Evolutionary conservation across 108 stramenopile genomes (phyloP).

Genomic region (Pseudonitzschia pungens): DNA sequence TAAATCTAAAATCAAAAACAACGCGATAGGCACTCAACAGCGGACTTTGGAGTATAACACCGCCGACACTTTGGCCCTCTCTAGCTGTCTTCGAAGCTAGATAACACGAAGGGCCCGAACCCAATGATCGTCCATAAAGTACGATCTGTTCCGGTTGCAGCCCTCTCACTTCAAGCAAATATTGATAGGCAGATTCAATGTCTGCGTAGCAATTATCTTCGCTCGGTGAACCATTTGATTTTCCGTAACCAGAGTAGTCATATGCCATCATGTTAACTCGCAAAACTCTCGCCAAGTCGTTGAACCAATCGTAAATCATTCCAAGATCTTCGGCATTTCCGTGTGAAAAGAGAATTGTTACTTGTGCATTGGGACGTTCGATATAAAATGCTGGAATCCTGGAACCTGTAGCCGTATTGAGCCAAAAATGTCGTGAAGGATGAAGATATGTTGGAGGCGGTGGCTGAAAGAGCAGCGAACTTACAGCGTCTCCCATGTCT

Average conservation of each 20-base stretch:
- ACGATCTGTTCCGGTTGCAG: conserved; percentile 88
- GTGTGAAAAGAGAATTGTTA: conserved; percentile 91
- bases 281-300: conserved; percentile 78
- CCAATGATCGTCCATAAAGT: conserved; percentile 86
- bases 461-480: conserved; percentile 88
- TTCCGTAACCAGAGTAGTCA: conserved; percentile 93
- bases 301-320: conserved; percentile 95
- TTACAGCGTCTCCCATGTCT: conserved; percentile 81
- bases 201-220: conserved; percentile 89
- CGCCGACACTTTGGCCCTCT: conserved; percentile 83
- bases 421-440: conserved; percentile 89
- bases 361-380: conserved; percentile 78
- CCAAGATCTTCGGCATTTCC: conserved; percentile 94
- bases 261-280: conserved; percentile 96
- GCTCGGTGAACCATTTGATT: conserved; percentile 69
- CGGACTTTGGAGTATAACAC: conserved; percentile 93
- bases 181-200: conserved; percentile 92
- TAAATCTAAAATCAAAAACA: conserved; percentile 93
- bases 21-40: conserved; percentile 92
- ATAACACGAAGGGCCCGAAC: conserved; percentile 94
- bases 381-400: conserved; percentile 89
- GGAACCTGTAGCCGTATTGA: conserved; percentile 63
- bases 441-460: conserved; percentile 87
- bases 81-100: conserved; percentile 83
- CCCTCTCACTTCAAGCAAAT: conserved; percentile 70